Evolutionary conservation across 2,329 filamentous ascomycete species (phyloP), one percentile per base, ranked within the genome.

Genomic region (Akanthomyces lecanii): DNA sequence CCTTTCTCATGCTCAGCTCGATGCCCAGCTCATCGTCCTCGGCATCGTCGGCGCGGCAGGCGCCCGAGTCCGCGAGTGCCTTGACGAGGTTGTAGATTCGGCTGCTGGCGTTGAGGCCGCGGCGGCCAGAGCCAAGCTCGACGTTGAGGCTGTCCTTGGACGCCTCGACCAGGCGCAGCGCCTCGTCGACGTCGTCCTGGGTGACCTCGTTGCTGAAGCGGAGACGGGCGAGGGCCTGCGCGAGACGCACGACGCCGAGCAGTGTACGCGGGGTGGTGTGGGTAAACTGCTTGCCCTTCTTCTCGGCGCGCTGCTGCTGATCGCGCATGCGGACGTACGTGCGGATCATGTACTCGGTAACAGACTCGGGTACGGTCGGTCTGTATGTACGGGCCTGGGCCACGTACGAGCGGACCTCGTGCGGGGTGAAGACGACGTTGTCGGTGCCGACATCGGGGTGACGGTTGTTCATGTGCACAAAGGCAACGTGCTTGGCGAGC

Each of bases 81-180:
- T 94, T 90, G 77, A 99, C 91, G 67, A 99, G 85, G 75, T 96
- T 95, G 78, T 96, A 98, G 71, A 99, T 98, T 76, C 91, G 91
- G 75, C 88, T 93, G 77, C 86, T 93, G 33, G 92, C 88, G 59
- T 91, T 96, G 69, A 90, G 85, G 69, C 90, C 89, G 63, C 88
- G 84, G 56, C 86, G 80, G 59, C 81, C 79, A 55, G 81, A 75
- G 71, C 72, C 83, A 58, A 79, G 81, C 66, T 96, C 91, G 38
- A 88, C 85, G 71, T 94, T 90, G 70, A 99, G 79, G 68, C 88
- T 94, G 65, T 96, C 91, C 78, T 98, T 98, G 76, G 91, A 95
- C 63, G 96, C 92, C 75, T 98, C 94, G 56, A 96, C 84, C 55
- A 99, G 83, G 60, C 95, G 87, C 67, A 99, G 79, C 2, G 95